These are phyloP conservation scores for Ogataea nakhonphanomensis DNA, from an alignment of 805 yeast genomes.

Conservation along the genomic window DNA sequence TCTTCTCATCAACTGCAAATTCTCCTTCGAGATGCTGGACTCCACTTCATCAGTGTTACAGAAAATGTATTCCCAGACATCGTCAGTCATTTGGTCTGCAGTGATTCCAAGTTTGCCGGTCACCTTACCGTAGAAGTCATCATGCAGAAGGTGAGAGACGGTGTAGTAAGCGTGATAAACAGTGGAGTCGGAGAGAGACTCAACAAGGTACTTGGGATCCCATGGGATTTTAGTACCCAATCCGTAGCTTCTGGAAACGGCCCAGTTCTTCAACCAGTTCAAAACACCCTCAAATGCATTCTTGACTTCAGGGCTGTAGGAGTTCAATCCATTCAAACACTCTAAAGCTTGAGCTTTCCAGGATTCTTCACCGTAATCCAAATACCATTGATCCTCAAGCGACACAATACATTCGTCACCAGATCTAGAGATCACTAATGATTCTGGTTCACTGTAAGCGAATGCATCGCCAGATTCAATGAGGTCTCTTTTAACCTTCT, in stretches of 20 bases:
- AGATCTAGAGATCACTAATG: constrained; percentile 84
- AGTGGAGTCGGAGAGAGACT: constrained; percentile 94
- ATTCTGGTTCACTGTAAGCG: constrained; percentile 92
- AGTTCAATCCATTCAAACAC: constrained; percentile 71
- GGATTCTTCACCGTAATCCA: constrained; percentile 90
- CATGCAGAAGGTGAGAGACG: constrained; percentile 78
- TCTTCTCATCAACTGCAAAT: constrained; percentile 73
- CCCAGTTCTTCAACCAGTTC: constrained; percentile 98
- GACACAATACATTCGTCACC: constrained; percentile 97
- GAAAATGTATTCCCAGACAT: constrained; percentile 89
- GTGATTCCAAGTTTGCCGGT: constrained; percentile 70
- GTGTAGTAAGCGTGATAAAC: constrained; percentile 95
- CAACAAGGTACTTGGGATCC: constrained; percentile 92
- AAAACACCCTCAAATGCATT: constrained; percentile 92
- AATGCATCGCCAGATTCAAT: constrained; percentile 77
- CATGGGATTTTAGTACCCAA: constrained; percentile 94
- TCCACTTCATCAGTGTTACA: constrained; percentile 58
- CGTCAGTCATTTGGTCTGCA: constrained; percentile 87
- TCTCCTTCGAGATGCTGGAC: constrained; percentile 59
- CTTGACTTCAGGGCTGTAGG: constrained; percentile 77
- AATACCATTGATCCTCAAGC: constrained; percentile 97
- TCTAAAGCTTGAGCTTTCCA: constrained; percentile 85
- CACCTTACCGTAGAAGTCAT: constrained; percentile 77
- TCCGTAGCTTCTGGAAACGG: constrained; percentile 94
- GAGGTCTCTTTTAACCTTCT: constrained; percentile 79